phyloP scores from a whole-genome alignment of 495 filamentous ascomycete genomes.

The Thozetella sp. region DNA sequence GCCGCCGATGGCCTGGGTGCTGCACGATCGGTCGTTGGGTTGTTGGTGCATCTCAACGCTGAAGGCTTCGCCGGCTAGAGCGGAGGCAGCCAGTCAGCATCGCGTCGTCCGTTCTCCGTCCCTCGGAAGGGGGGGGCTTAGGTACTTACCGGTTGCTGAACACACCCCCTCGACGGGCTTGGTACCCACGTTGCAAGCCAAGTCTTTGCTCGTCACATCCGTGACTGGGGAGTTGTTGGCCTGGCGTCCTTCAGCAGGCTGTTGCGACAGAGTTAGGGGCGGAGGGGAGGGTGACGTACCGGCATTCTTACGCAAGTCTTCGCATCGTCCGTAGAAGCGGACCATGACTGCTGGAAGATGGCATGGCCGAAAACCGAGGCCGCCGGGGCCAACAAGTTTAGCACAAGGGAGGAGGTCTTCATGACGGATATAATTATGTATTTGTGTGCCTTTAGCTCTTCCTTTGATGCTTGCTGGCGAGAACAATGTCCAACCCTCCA shows the following conservation, averaged over 20 bases:
- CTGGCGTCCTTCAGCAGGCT: background rate
- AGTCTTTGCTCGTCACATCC: slow-evolving; percentile 6
- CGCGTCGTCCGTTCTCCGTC: background rate
- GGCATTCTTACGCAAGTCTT: slow-evolving; percentile 16
- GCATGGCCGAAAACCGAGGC: slow-evolving; percentile 14
- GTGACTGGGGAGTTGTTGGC: slow-evolving; percentile 21
- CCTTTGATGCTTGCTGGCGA: too few relatives aligned
- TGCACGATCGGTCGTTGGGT: slow-evolving; percentile 42
- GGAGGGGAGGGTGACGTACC: slow-evolving; percentile 23
- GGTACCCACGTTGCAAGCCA: slow-evolving; percentile 18
- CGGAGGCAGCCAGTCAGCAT: background rate
- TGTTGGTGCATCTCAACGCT: slow-evolving; percentile 52
- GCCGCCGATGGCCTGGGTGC: slow-evolving; percentile 46
- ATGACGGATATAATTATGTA: background rate
- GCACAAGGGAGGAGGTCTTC: slow-evolving; percentile 5
- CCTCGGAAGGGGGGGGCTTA: too few relatives aligned
- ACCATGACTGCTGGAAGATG: slow-evolving; percentile 23
- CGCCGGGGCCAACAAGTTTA: slow-evolving; percentile 11
- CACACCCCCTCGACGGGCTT: slow-evolving; percentile 1
- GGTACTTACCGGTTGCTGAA: background rate
- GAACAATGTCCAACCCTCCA: too few relatives aligned
- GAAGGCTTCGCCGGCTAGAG: slow-evolving; percentile 39
- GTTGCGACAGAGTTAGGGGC: slow-evolving; percentile 39
- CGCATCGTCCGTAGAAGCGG: slow-evolving; percentile 16
- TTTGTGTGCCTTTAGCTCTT: background rate